Evolutionary conservation across 805 yeast genomes (phyloP).

Genomic region (Wickerhamiella spandovensis): DNA sequence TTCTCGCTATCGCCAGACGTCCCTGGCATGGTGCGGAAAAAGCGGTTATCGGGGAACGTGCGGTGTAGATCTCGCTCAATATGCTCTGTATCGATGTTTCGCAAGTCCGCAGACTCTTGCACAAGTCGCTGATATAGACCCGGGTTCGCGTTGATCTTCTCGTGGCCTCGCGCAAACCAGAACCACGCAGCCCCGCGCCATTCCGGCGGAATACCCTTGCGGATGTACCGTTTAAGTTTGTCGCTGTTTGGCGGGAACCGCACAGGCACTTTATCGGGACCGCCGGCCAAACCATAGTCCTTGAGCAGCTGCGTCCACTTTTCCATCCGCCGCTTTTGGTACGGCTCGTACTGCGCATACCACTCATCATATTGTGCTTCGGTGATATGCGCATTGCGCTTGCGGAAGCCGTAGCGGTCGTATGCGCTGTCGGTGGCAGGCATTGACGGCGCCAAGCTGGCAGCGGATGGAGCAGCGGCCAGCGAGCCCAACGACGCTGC

Average conservation of each 20-base stretch:
- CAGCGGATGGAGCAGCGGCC: background rate
- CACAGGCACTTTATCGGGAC: conserved; percentile 28
- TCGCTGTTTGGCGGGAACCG: conserved; percentile 24
- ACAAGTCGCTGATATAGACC: conserved; percentile 68
- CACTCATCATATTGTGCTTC: conserved; percentile 53
- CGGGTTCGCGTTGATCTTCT: conserved; percentile 47
- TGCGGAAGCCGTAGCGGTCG: conserved; percentile 84
- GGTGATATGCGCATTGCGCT: conserved; percentile 41
- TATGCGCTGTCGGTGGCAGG: conserved; percentile 7
- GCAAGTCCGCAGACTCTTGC: conserved; percentile 37
- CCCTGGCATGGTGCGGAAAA: conserved; percentile 48
- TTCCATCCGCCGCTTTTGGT: conserved; percentile 47
- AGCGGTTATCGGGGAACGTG: conserved; percentile 86
- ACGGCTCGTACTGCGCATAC: conserved; percentile 57
- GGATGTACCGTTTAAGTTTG: conserved; percentile 52
- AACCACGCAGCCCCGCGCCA: conserved; percentile 99
- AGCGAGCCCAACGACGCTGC: background rate
- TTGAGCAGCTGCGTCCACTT: conserved; percentile 66
- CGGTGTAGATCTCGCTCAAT: conserved; percentile 88
- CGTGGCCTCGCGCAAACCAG: conserved; percentile 78
- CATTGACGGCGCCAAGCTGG: conserved; percentile 4
- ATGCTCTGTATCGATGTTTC: conserved; percentile 74
- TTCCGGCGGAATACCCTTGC: conserved; percentile 92
- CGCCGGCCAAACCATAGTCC: conserved; percentile 46
- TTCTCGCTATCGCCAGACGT: conserved; percentile 19